phyloP scores from a whole-genome alignment of 1,284 basidiomycete genomes.

The Fomitopsis pinicola region DNA sequence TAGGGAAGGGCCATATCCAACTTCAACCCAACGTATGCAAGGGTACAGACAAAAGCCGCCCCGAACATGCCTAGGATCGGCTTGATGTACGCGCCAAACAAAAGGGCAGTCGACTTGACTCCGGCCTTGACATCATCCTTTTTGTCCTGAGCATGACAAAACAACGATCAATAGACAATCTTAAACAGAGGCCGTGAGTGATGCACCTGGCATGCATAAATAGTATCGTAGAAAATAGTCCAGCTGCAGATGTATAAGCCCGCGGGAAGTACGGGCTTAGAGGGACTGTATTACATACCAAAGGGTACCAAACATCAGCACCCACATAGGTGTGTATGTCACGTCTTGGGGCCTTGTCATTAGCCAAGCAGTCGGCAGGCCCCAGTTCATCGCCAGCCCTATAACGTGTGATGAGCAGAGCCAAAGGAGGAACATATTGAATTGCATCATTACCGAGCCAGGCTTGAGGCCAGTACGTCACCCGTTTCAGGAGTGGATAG shows the following conservation, averaged over 20 bases:
- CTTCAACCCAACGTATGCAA: constrained; percentile 43
- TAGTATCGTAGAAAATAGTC: constrained; percentile 68
- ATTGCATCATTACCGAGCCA: constrained; percentile 1
- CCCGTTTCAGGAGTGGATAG: constrained; percentile 61
- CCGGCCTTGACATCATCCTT: constrained; percentile 47
- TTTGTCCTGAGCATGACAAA: constrained; percentile 35
- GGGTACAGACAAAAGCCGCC: constrained; percentile 41
- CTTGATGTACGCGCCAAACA: constrained; percentile 52
- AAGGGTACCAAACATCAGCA: constrained; percentile 34
- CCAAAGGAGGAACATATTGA: neutral
- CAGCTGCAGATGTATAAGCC: constrained; percentile 43
- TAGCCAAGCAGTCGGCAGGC: constrained; percentile 17
- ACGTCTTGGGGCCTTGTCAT: constrained; percentile 27
- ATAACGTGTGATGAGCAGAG: too few species aligned
- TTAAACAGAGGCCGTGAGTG: too few species aligned
- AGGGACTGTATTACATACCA: constrained; percentile 32
- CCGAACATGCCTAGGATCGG: constrained; percentile 52
- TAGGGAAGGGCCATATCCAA: constrained; percentile 48
- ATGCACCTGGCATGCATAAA: constrained; percentile 44
- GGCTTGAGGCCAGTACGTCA: constrained; percentile 65
- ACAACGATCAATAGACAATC: too few species aligned
- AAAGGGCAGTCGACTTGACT: constrained; percentile 52
- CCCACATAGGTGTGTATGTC: constrained; percentile 32
- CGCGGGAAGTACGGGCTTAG: constrained; percentile 23
- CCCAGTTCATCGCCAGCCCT: constrained; percentile 24